These are phyloP conservation scores for Laetiporus sulphureus DNA, from an alignment of 1,284 basidiomycete species.

Conservation along the genomic window DNA sequence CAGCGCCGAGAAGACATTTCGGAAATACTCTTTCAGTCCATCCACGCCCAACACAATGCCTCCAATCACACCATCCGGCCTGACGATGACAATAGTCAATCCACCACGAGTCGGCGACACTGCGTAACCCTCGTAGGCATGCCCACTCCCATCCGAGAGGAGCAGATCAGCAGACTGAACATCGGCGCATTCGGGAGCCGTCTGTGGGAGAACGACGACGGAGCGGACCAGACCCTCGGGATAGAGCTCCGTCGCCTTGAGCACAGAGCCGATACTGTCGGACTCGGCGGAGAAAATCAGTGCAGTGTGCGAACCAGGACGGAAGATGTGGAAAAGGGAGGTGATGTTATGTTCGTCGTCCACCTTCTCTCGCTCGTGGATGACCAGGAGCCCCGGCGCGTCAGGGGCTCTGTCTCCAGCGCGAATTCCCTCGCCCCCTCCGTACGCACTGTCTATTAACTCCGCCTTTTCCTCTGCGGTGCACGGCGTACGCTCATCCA, in stretches of 20 bases:
- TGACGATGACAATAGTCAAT: constrained; percentile 17
- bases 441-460: constrained; percentile 14
- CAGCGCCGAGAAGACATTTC: constrained; percentile 1
- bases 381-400: constrained; percentile 27
- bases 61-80: constrained; percentile 25
- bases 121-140: constrained; percentile 14
- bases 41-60: constrained; percentile 9
- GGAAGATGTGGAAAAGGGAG: constrained; percentile 12
- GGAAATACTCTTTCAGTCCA: constrained; percentile 11
- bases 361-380: constrained; percentile 1
- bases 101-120: constrained; percentile 5
- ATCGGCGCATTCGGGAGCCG: not conserved
- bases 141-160: constrained; percentile 11
- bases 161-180: not conserved
- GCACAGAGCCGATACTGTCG: not conserved
- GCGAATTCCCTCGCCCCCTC: constrained; percentile 12
- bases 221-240: constrained; percentile 3
- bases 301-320: constrained; percentile 13
- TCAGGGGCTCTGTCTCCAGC: constrained; percentile 43
- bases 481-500: constrained; percentile 26
- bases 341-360: constrained; percentile 3
- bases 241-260: not conserved
- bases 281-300: constrained; percentile 14
- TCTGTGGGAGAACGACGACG: constrained; percentile 3
- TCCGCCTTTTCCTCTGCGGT: constrained; percentile 14